A percentile compares a stretch with the other conserved stretches of the same genome.
phyloP scores from a whole-genome alignment of 768 basidiomycete genomes.

The Suillus hirtellus region DNA sequence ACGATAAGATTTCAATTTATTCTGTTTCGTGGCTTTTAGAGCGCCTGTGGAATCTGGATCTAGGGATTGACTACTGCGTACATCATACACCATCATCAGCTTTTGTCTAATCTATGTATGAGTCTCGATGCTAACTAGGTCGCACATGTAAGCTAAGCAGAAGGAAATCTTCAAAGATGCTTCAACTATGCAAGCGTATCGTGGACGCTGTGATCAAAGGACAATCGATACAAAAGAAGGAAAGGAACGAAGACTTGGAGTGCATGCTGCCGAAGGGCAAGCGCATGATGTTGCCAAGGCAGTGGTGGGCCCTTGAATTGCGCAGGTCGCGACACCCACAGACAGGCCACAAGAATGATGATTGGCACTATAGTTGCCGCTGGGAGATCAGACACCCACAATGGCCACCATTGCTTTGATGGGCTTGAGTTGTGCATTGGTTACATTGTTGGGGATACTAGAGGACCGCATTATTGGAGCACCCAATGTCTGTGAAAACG shows the following conservation, averaged over 20 bases:
- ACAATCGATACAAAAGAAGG: neutral
- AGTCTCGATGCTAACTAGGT: neutral
- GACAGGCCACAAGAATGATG: neutral
- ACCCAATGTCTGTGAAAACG: slow-evolving; percentile 40
- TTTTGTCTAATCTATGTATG: neutral
- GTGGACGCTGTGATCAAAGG: neutral
- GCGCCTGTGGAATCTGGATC: no score
- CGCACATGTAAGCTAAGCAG: slow-evolving; percentile 1
- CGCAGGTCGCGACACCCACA: neutral
- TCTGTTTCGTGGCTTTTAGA: neutral
- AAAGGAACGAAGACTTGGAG: no score
- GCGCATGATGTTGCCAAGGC: neutral
- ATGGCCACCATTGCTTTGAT: slow-evolving; percentile 43
- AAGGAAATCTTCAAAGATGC: neutral
- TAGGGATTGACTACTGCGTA: neutral
- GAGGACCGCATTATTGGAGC: slow-evolving; percentile 37
- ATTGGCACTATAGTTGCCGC: neutral
- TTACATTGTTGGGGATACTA: slow-evolving; percentile 39
- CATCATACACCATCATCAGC: neutral
- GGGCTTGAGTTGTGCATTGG: slow-evolving; percentile 47
- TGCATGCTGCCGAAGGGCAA: neutral
- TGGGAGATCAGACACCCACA: slow-evolving; percentile 28
- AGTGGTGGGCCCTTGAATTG: neutral
- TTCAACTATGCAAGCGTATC: neutral
- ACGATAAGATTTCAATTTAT: slow-evolving; percentile 2